phyloP scores from a whole-genome alignment of 2,329 filamentous ascomycete species.

The Fusarium newnesense region DNA sequence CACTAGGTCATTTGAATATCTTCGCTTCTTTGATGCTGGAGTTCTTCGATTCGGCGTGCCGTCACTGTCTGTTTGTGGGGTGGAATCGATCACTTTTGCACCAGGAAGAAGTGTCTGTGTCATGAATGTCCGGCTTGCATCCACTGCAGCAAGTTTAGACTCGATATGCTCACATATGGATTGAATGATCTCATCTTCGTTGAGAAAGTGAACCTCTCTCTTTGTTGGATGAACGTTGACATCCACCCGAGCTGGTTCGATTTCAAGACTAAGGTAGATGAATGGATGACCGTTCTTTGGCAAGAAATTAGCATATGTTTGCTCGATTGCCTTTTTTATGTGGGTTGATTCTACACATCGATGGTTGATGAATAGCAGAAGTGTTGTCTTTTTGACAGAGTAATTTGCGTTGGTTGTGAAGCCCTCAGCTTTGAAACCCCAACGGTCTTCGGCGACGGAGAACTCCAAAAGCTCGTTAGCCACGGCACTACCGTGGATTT shows the following conservation, averaged over 20 bases:
- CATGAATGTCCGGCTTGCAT: conserved; percentile 93
- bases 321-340: conserved; percentile 90
- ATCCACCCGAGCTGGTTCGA: conserved; percentile 91
- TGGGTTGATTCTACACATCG: conserved; percentile 89
- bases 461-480: conserved; percentile 90
- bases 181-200: conserved; percentile 95
- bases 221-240: conserved; percentile 99
- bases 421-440: conserved; percentile 85
- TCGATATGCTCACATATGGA: conserved; percentile 84
- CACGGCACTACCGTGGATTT: conserved; percentile 85
- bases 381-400: conserved; percentile 85
- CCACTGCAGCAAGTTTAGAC: conserved; percentile 82
- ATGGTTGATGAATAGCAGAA: conserved; percentile 96
- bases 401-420: conserved; percentile 95
- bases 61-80: conserved; percentile 43
- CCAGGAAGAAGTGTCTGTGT: conserved; percentile 90
- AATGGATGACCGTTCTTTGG: conserved; percentile 97
- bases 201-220: conserved; percentile 94
- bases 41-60: conserved; percentile 48
- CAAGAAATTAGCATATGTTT: conserved; percentile 86
- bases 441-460: conserved; percentile 75
- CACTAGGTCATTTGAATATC: conserved; percentile 78
- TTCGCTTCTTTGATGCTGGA: conserved; percentile 53
- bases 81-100: conserved; percentile 50
- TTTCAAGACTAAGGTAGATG: conserved; percentile 89